Percentiles rank a stretch among this genome's conserved stretches.
phyloP scores from a whole-genome alignment of 306 rosid genomes.

The Myrica gale region DNA sequence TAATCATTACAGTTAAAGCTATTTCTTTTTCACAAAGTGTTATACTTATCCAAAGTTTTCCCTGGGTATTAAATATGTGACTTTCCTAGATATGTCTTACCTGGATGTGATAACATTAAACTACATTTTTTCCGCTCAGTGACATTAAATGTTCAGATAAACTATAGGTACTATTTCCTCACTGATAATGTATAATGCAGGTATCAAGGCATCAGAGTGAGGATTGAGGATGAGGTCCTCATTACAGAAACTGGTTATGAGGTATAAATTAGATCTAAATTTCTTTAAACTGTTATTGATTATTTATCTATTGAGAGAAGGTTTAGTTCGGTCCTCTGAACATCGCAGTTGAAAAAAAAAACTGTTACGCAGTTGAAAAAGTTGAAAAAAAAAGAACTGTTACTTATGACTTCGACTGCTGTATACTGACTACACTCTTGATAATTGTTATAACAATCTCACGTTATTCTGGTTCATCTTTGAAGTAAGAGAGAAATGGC shows the following conservation, averaged over 20 bases:
- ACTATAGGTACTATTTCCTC: slow-evolving; percentile 16
- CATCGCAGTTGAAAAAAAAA: neutral
- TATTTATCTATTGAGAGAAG: slow-evolving; percentile 5
- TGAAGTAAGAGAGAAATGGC: neutral
- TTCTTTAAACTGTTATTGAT: neutral
- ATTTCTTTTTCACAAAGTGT: neutral
- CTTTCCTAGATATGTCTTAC: neutral
- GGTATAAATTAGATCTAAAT: slow-evolving; percentile 31
- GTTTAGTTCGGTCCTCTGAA: slow-evolving; percentile 4
- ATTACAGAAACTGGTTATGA: slow-evolving; percentile 72
- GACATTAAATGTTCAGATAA: slow-evolving; percentile 32
- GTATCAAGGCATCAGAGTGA: slow-evolving; percentile 72
- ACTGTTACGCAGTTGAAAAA: too few relatives aligned
- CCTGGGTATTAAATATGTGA: neutral
- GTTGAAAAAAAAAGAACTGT: neutral
- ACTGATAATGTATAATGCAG: slow-evolving; percentile 43
- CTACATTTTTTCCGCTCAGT: slow-evolving; percentile 7
- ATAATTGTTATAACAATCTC: neutral
- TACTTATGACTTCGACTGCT: neutral
- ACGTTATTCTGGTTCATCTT: neutral
- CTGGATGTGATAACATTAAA: neutral
- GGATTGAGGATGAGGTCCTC: slow-evolving; percentile 92
- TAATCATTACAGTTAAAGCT: neutral
- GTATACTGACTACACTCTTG: neutral
- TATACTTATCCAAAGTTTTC: neutral